phyloP scores from a whole-genome alignment of 306 rosid genomes.

The Adenanthera pavonina region DNA sequence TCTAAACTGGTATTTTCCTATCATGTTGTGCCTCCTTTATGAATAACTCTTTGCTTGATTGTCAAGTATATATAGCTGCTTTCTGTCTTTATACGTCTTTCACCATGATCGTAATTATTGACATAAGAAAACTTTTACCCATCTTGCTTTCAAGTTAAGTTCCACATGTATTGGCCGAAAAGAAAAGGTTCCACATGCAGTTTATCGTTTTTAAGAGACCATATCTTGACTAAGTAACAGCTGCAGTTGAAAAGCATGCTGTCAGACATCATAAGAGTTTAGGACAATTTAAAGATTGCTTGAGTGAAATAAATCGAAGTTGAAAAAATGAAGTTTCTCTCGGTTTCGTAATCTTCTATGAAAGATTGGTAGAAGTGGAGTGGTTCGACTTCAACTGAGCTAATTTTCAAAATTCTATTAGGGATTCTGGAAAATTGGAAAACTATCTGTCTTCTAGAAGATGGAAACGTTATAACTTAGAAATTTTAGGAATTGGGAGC shows the following conservation, averaged over 20 bases:
- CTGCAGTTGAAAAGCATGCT: background rate
- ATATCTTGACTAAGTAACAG: background rate
- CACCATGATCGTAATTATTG: background rate
- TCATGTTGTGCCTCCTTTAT: slow-evolving; percentile 13
- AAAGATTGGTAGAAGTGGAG: background rate
- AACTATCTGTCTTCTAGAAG: slow-evolving; percentile 1
- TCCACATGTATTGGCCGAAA: background rate
- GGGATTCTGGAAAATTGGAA: background rate
- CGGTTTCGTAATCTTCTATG: background rate
- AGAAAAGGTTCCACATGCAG: background rate
- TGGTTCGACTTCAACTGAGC: slow-evolving; percentile 11
- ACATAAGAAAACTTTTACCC: background rate
- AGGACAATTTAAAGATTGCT: background rate
- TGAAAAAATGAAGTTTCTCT: background rate
- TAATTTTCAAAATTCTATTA: background rate
- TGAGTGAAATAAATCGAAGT: background rate
- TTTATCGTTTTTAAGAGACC: background rate
- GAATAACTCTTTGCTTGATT: background rate
- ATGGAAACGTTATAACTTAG: background rate
- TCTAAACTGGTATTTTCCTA: slow-evolving; percentile 64
- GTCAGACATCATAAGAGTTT: too few relatives aligned
- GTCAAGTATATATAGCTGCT: background rate
- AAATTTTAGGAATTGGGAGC: background rate
- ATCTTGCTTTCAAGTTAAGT: background rate
- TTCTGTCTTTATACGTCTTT: background rate